Evolutionary conservation across 2,329 filamentous ascomycete genomes (phyloP), one percentile per base, ranked within the genome.

Genomic region (Fusarium sterilihyphosum): DNA sequence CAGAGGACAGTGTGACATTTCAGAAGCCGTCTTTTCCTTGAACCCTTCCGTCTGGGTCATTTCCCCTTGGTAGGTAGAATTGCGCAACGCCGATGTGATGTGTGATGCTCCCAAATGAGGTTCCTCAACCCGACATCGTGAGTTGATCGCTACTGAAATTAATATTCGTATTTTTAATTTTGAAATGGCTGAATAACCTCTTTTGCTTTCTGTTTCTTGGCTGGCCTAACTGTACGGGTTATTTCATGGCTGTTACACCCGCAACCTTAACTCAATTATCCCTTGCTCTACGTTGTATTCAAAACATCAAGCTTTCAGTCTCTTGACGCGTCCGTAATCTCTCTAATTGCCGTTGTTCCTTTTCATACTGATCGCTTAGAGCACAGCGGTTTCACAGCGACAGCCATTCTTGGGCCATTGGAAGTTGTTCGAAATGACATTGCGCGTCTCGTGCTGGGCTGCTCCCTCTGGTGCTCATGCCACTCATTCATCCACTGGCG

Each of bases 1-100:
- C 6, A 38, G 31, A 43, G 63, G 46, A 73, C 71, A 73, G 71
- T 73, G 71, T 53, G 54, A 68, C 41, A 9, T 50, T 31, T 50
- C 12, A 33, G 20, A 40, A 20, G 16, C 24, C 38, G 29, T 73
- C 57, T 31, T 57, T 58, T 60, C 44, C 56, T 33, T 46, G 40
- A 56, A 38, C 43, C 47, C 49, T 38, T 44, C 38, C 38, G 22
- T 29, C 29, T 60, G 31, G 38, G 49, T 29, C 61, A 54, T 53
- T 56, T 41, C 37, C 31, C 35, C 33, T 18, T 37, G 37, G 33
- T 35, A 35, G 26, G 9, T 13, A 61, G 61, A 50, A 16, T 31
- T 50, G 47, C 24, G 40, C 46, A 65, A 41, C 49, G 53, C 49
- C 49, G 53, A 38, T 26, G 43, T 31, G 52, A 52, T 52, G 20